These are phyloP conservation scores for Dissophora globulifera DNA, from an alignment of 192 early-diverging fungal species.

Conservation along the genomic window DNA sequence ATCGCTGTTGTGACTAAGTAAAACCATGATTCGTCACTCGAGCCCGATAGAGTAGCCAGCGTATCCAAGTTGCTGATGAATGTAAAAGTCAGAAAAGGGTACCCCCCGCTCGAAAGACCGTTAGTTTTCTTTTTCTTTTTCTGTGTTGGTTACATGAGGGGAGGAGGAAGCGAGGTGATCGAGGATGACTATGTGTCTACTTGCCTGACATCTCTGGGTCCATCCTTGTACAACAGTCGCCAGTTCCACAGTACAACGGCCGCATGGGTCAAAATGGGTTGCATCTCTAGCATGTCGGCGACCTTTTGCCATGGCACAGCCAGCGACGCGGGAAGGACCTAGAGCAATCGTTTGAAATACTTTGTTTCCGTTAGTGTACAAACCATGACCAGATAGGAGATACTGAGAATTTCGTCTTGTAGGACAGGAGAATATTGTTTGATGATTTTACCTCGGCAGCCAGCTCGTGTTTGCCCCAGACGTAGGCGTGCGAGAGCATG, in stretches of 20 bases:
- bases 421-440: too few relatives aligned
- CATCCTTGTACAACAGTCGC: constrained; percentile 83
- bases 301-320: constrained; percentile 87
- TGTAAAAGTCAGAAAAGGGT: background rate
- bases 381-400: background rate
- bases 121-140: too few relatives aligned
- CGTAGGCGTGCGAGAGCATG: constrained; percentile 90
- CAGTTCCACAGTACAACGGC: constrained; percentile 94
- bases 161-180: too few relatives aligned
- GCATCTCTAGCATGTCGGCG: constrained; percentile 79
- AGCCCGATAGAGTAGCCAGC: constrained; percentile 85
- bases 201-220: constrained; percentile 77
- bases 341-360: constrained; percentile 5
- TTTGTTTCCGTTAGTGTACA: background rate
- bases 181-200: constrained; percentile 4
- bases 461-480: constrained; percentile 88
- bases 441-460: constrained; percentile 75
- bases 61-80: constrained; percentile 78
- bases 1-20: constrained; percentile 92
- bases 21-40: constrained; percentile 96
- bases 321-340: constrained; percentile 79
- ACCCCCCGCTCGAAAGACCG: too few relatives aligned
- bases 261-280: constrained; percentile 89
- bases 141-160: too few relatives aligned
- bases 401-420: too few relatives aligned